Evolutionary conservation across 139 green algal genomes (phyloP), one percentile per base, ranked within the genome.

Genomic region (Auxenochlorella pyrenoidosa): DNA sequence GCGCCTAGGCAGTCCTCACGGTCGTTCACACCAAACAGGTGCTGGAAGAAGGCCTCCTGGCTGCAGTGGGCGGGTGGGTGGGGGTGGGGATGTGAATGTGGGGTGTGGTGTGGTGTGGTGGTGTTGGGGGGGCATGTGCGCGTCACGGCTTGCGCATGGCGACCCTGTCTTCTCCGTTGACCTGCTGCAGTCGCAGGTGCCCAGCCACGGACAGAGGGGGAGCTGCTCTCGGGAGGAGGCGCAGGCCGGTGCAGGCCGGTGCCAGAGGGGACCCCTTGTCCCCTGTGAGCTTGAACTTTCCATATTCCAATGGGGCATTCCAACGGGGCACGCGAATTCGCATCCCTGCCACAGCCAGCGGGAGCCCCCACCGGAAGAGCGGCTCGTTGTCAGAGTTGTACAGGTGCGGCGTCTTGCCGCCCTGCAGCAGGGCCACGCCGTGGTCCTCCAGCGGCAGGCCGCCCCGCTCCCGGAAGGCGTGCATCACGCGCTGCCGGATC

Each of bases 21-120:
- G 76, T 98, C 95, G 28, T 87, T 86, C n/a, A 98, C 95, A 3
- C 96, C 96, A 93, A 98, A 99, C 73, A 98, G 84, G 92, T 99
- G 96, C 77, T 96, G 89, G 66, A 99, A 96, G 91, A 96, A 99
- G 30, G 90, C 88, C 72, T 98, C 96, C 83, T 98, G 96, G 41
- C 96, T 94, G 89, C 59, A 79, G 36, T 43, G 65, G 1, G 63
- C 12, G 36, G 15, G 5, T 65, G 4, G 83, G 65, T 22, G 63
- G 26, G 36, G 15, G 5, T 65, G 4, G 83, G 22, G 43, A 5
- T 72, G 68, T 47, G 66, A 8, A 3, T 75, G 66, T 78, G 71
- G 32, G 30, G 26, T 4, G 36, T 24, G n/a, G 16, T 10, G 36
- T 41, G 28, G 36, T 24, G 36, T 41, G 36, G 36, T 15, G 26